Percentiles rank a stretch among this genome's conserved stretches.
Evolutionary conservation across 345 rosid genomes (phyloP).

Genomic region (Citrus sp.): DNA sequence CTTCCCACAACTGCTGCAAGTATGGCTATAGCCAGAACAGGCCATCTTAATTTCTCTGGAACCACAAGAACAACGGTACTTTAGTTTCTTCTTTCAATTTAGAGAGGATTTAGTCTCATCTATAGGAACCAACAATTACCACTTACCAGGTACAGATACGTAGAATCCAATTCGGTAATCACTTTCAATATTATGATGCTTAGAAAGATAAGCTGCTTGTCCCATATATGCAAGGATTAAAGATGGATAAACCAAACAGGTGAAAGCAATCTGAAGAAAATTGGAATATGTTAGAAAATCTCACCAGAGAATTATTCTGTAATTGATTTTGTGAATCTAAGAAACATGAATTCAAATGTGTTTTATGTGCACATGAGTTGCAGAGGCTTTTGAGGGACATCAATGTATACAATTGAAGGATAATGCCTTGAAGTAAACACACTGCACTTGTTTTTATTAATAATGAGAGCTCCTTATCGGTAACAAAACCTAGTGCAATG

Average conservation of each 20-base stretch:
- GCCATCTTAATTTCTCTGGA: constrained; percentile 90
- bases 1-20: constrained; percentile 97
- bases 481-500: neutral
- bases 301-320: neutral
- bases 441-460: neutral
- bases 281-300: constrained; percentile 1
- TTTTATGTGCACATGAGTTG: neutral
- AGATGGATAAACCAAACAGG: constrained; percentile 86
- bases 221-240: constrained; percentile 98
- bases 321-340: neutral
- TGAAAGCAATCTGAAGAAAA: constrained; percentile 80
- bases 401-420: neutral
- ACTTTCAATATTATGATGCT: constrained; percentile 59
- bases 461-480: neutral
- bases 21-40: constrained; percentile 89
- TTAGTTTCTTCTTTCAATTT: constrained; percentile 1
- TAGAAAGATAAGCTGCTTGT: constrained; percentile 92
- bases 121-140: constrained; percentile 6
- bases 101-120: neutral
- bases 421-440: neutral
- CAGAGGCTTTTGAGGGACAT: neutral
- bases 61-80: constrained; percentile 7
- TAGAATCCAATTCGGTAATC: constrained; percentile 84
- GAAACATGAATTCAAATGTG: neutral
- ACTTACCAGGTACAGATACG: constrained; percentile 88